A percentile compares a stretch with the other conserved stretches of the same genome.
These are phyloP conservation scores for Starmerella ratchasimensis DNA, from an alignment of 805 yeast species.

Conservation along the genomic window DNA sequence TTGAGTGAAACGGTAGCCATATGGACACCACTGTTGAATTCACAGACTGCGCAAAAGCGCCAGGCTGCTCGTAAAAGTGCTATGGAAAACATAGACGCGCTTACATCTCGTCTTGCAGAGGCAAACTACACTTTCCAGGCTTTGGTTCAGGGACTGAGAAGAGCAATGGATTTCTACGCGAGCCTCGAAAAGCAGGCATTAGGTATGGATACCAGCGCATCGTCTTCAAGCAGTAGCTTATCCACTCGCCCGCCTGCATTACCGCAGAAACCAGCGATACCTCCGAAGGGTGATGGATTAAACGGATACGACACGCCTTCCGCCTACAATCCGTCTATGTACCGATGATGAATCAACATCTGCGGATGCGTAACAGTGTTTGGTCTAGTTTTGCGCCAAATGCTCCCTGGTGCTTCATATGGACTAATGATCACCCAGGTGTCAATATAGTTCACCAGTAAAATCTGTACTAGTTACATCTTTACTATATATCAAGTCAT, in stretches of 20 bases:
- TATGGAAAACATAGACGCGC: constrained; percentile 26
- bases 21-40: constrained; percentile 36
- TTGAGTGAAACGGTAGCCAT: constrained; percentile 34
- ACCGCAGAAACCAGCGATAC: constrained; percentile 21
- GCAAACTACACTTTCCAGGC: constrained; percentile 48
- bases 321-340: constrained; percentile 18
- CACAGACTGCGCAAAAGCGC: constrained; percentile 32
- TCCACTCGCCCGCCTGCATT: constrained; percentile 9
- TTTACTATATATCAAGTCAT: too few species aligned
- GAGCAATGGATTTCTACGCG: constrained; percentile 52
- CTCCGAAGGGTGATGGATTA: constrained; percentile 10
- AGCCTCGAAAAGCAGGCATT: constrained; percentile 32
- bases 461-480: too few species aligned
- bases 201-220: background rate
- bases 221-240: background rate
- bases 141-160: constrained; percentile 43
- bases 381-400: too few species aligned
- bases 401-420: too few species aligned
- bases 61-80: constrained; percentile 28
- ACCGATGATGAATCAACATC: too few species aligned
- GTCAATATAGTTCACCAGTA: too few species aligned
- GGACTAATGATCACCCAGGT: too few species aligned
- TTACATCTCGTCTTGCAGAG: constrained; percentile 32
- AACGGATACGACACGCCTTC: constrained; percentile 19
- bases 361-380: too few species aligned